Conservation (phyloP, 23 red algal genomes). For the Gracilariopsis chorda region DNA sequence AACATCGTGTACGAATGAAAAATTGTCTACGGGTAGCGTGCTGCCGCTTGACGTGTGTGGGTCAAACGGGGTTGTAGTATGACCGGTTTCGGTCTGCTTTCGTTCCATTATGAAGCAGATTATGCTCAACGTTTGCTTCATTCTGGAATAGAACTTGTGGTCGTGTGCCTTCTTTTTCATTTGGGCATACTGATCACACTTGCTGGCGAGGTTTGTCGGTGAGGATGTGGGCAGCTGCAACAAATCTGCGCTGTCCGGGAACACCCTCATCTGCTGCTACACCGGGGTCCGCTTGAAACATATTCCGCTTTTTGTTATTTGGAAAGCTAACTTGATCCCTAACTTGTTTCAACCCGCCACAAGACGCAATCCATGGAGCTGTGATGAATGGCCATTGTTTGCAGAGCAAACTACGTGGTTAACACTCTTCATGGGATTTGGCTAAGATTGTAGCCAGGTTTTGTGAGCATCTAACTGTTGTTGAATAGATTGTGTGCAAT, state of each 20-base stretch:
- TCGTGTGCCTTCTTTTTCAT: background rate
- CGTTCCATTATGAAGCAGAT: background rate
- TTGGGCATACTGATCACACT: background rate
- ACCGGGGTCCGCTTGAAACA: conserved; percentile 1
- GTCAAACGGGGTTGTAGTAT: background rate
- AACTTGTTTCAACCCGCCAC: conserved; percentile 36
- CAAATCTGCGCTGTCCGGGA: background rate
- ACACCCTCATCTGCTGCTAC: background rate
- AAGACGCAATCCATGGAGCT: conserved; percentile 13
- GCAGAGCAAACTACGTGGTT: background rate
- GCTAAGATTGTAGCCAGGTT: conserved; percentile 28
- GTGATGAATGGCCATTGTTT: conserved; percentile 21
- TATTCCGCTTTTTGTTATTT: conserved; percentile 22
- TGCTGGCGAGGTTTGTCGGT: conserved; percentile 17
- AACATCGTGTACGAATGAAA: too few species aligned
- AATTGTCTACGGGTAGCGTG: too few species aligned
- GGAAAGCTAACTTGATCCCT: conserved; percentile 36
- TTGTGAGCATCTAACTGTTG: conserved; percentile 31
- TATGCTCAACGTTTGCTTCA: background rate
- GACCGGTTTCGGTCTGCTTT: background rate
- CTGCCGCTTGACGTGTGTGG: background rate
- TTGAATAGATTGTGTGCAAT: too few species aligned
- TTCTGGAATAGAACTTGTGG: background rate
- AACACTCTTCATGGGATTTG: conserved; percentile 29
- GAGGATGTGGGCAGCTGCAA: background rate